A percentile compares a stretch with the other conserved stretches of the same genome.
These are phyloP conservation scores for Termitomyces sp. DNA, from an alignment of 768 basidiomycete species.

Conservation along the genomic window DNA sequence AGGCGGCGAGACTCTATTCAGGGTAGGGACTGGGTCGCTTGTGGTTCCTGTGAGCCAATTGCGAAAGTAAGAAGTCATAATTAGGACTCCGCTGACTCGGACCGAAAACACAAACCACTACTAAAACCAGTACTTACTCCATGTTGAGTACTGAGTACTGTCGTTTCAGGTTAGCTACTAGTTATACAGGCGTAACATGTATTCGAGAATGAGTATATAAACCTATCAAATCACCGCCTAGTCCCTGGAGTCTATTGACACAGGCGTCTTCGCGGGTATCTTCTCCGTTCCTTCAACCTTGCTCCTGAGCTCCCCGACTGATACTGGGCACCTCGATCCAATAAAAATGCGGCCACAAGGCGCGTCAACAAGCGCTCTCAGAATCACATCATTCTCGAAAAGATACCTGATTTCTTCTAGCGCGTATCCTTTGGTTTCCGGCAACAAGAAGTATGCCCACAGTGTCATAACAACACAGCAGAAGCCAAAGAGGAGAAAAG, in stretches of 20 bases:
- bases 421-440: constrained; percentile 44
- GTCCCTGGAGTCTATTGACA: background rate
- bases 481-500: constrained; percentile 40
- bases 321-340: constrained; percentile 21
- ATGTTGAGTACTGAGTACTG: too few species aligned
- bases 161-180: too few species aligned
- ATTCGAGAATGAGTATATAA: background rate
- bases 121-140: too few species aligned
- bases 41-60: constrained; percentile 49
- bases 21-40: constrained; percentile 29
- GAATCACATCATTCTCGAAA: constrained; percentile 36
- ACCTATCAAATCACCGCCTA: background rate
- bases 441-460: constrained; percentile 43
- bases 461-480: constrained; percentile 38
- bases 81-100: background rate
- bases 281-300: background rate
- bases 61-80: constrained; percentile 59
- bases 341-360: constrained; percentile 36
- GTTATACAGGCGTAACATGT: background rate
- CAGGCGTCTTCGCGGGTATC: background rate
- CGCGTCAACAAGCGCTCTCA: constrained; percentile 37
- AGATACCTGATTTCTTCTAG: constrained; percentile 45
- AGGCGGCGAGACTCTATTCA: constrained; percentile 37
- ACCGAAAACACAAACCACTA: too few species aligned
- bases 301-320: constrained; percentile 23